Percentiles rank a stretch among this genome's conserved stretches.
phyloP scores from a whole-genome alignment of 257 asterid species.

The Scutellaria barbata region DNA sequence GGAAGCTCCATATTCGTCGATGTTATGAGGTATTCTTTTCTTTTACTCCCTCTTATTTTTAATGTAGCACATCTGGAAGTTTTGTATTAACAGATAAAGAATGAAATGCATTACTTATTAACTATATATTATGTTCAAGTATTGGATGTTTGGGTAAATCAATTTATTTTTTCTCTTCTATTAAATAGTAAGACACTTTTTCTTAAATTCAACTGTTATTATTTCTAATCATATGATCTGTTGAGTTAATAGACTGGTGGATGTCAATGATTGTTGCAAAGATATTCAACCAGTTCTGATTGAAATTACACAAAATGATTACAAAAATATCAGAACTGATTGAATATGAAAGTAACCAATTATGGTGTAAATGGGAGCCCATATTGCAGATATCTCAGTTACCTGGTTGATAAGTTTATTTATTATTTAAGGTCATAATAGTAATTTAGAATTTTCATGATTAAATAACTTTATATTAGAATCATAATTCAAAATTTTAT shows the following conservation, averaged over 20 bases:
- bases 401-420: background rate
- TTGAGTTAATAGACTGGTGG: conserved; percentile 14
- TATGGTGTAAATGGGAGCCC: conserved; percentile 7
- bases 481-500: too few relatives aligned
- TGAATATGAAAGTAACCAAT: conserved; percentile 7
- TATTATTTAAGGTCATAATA: too few relatives aligned
- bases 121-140: background rate
- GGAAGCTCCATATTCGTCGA: conserved; percentile 86
- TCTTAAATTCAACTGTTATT: background rate
- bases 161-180: background rate
- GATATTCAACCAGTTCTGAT: background rate
- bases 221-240: background rate
- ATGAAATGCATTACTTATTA: conserved; percentile 14
- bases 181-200: background rate
- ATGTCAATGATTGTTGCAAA: conserved; percentile 4
- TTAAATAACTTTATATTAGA: too few relatives aligned
- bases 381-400: background rate
- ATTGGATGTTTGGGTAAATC: background rate
- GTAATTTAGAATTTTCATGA: too few relatives aligned
- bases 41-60: conserved; percentile 1
- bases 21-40: conserved; percentile 75
- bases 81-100: background rate
- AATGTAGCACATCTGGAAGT: conserved; percentile 1
- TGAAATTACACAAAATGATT: background rate
- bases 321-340: conserved; percentile 10